A percentile compares a stretch with the other conserved stretches of the same genome.
Evolutionary conservation across 1,284 basidiomycete genomes (phyloP).

Genomic region (Austroboletus novae-zelandiae): DNA sequence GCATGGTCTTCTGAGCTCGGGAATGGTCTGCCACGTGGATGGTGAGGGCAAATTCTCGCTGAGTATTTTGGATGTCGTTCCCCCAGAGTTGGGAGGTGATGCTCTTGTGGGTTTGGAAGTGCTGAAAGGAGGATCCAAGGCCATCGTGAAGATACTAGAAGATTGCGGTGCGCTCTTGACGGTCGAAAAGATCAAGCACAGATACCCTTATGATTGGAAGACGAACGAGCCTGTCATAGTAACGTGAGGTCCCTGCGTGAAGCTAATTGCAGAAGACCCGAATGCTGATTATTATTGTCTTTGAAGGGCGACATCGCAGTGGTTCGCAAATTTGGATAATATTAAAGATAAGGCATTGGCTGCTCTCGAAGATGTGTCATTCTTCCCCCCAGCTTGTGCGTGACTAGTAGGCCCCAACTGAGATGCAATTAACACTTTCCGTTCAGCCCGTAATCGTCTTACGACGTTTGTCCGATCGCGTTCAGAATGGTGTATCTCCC

Average conservation of each 20-base stretch:
- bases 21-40: slow-evolving; percentile 79
- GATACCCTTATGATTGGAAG: slow-evolving; percentile 98
- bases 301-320: slow-evolving; percentile 90
- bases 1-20: slow-evolving; percentile 43
- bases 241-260: slow-evolving; percentile 48
- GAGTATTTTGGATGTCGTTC: slow-evolving; percentile 56
- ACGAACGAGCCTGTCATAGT: slow-evolving; percentile 92
- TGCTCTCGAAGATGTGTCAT: slow-evolving; percentile 73
- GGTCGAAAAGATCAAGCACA: slow-evolving; percentile 76
- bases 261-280: not conserved
- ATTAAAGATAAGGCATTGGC: slow-evolving; percentile 78
- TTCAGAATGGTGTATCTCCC: slow-evolving; percentile 99
- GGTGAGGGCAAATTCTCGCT: slow-evolving; percentile 72
- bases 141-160: slow-evolving; percentile 64
- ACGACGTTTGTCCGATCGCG: slow-evolving; percentile 84
- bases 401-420: not conserved
- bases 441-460: slow-evolving; percentile 77
- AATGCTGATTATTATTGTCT: slow-evolving; percentile 9
- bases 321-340: slow-evolving; percentile 90
- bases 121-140: slow-evolving; percentile 66
- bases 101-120: slow-evolving; percentile 71
- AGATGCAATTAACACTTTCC: slow-evolving; percentile 6
- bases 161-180: slow-evolving; percentile 62
- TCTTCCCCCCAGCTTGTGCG: slow-evolving; percentile 75
- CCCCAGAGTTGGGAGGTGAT: slow-evolving; percentile 37